Evolutionary conservation across 805 yeast species (phyloP), one percentile per base, ranked within the genome.

Genomic region (Kluyveromyces starmeri): DNA sequence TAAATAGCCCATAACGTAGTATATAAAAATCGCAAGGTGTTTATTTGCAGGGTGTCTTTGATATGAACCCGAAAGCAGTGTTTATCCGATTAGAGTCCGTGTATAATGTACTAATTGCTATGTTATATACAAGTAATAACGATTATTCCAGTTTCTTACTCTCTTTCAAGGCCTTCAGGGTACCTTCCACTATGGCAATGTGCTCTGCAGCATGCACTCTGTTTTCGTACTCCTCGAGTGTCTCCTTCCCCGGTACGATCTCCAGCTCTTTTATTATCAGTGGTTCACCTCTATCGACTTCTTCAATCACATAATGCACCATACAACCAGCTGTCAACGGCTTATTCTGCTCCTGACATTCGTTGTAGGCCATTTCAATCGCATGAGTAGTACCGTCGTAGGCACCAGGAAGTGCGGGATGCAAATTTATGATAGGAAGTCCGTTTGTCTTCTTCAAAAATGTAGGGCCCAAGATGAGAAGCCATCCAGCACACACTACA

Each of bases 401-500:
- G 4, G 86, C 86, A 18, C 95, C 95, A 1, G 98, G 98, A 40
- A 92, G 72, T 1, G 98, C 97, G 4, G 98, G 98, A 56, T 92
- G 98, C 40, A 92, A 65, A 52, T 92, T 92, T 50, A 92, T 86
- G 43, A 92, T 88, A 23, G 88, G 83, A 19, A 86, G 70, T 2
- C 68, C 55, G 33, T 66, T 73, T 21, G 88, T 58, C 3, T 88
- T 86, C 25, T 64, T 61, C 40, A 92, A 65, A 45, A 85, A 86
- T 14, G 73, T 67, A 3, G 84, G 77, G 1, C 96, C 82, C 40
- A 92, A 67, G 39, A 92, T 92, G 34, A 92, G 70, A 88, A 92
- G 79, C 98, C 98, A 92, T 2, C 98, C 98, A 4, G 98, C 98
- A 62, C 98, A 92, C 5, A 92, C 96, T 26, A 92, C 77, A 43